Base-by-base conservation (phyloP, 2,329 filamentous ascomycete species). In the Cadophora sp. region DNA sequence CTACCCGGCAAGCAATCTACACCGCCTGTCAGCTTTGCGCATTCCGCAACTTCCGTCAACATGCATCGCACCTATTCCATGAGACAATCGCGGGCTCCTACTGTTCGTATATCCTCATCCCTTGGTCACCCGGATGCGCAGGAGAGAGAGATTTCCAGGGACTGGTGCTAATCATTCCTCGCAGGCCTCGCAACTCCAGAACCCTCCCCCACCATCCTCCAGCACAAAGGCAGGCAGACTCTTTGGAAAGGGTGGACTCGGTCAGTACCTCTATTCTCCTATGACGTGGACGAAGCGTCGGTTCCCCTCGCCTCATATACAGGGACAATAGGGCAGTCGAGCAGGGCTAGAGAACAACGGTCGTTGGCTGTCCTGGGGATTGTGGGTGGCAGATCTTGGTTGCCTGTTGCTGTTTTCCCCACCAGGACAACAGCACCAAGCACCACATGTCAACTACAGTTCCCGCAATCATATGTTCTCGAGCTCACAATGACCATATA, bases 21-120 rank as follows among this genome's bases (percentile, higher is more conserved):
- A 48, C 48, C 47, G n/a, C 36, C 41, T n/a, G 41, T 39, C 43
- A 59, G 24, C 41, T 59, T 65, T 59, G 64, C 59, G 48, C 45
- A 45, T 47, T 36, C 47, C 56, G 48, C 47, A 48, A 16, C 59
- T 43, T 30, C 63, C 59, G 48, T 50, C 67, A 82, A 70, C 66
- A 99, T 99, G 95, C 96, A 99, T 88, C 94, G 95, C 81, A 97
- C 96, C 73, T 99, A 98, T 81, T 97, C 94, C 76, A 97, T 97
- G 96, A 94, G 96, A 90, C 92, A 96, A 83, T 91, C 92, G 81
- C 91, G 96, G 86, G 93, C 93, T 81, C 96, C 96, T 59, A 99
- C 96, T 73, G 96, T 96, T 78, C 96, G 78, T 86, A 43, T 55
- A 67, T 64, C 64, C 62, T 51, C 58, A 30, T 45, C 45, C 58